A percentile compares a stretch with the other conserved stretches of the same genome.
Conservation (phyloP, 768 basidiomycete species). For the Leccinum uliginosum region DNA sequence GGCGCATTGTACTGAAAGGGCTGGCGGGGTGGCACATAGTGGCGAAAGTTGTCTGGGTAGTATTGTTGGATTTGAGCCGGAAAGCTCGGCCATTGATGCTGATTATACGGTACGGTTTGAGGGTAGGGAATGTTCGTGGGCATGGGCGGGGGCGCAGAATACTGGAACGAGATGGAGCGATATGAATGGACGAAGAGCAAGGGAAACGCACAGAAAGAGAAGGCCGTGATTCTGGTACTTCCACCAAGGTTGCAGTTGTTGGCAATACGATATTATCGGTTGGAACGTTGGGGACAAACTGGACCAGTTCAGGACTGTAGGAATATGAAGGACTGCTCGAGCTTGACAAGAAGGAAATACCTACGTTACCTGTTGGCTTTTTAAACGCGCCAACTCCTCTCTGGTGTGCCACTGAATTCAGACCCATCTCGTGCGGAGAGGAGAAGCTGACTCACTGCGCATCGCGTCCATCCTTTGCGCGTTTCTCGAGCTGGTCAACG, state of each 20-base stretch:
- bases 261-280: slow-evolving; percentile 24
- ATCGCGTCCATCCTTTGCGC: slow-evolving; percentile 40
- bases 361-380: slow-evolving; percentile 11
- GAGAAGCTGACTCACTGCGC: slow-evolving; percentile 37
- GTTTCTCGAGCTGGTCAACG: slow-evolving; percentile 31
- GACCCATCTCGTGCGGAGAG: not conserved
- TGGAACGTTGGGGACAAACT: slow-evolving; percentile 9
- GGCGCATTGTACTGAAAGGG: not conserved
- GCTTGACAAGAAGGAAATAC: slow-evolving; percentile 1
- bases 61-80: not conserved
- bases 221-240: slow-evolving; percentile 22
- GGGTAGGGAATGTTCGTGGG: not conserved
- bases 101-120: slow-evolving; percentile 10
- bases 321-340: not conserved
- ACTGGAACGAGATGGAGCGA: slow-evolving; percentile 8
- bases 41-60: not conserved
- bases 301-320: slow-evolving; percentile 16
- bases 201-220: slow-evolving; percentile 11
- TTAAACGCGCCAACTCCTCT: slow-evolving; percentile 19
- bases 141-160: not conserved
- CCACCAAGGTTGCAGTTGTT: slow-evolving; percentile 34
- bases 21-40: slow-evolving; percentile 4
- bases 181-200: slow-evolving; percentile 3
- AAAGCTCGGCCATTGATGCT: not conserved
- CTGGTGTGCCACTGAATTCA: slow-evolving; percentile 11